Percentiles rank a stretch among this genome's conserved stretches.
Evolutionary conservation across 2,329 filamentous ascomycete species (phyloP).

Genomic region (Aspergillus sp.): DNA sequence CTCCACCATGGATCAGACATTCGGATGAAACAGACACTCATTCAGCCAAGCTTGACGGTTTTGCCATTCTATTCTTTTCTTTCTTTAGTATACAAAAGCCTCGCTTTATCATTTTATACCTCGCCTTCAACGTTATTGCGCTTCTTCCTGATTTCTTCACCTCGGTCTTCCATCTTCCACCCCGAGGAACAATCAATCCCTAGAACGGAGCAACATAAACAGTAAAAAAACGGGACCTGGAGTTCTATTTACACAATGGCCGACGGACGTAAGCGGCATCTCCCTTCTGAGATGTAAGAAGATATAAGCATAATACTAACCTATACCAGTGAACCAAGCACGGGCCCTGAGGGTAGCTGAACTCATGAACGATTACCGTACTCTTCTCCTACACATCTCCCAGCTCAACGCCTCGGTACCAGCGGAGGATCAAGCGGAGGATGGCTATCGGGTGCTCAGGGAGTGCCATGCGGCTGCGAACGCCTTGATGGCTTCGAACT

Average conservation of each 20-base stretch:
- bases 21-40: conserved; percentile 14
- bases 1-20: conserved; percentile 15
- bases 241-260: conserved; percentile 44
- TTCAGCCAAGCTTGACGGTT: conserved; percentile 1
- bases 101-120: neutral
- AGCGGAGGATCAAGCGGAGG: conserved; percentile 57
- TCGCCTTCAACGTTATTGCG: neutral
- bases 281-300: neutral
- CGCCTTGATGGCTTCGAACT: conserved; percentile 54
- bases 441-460: conserved; percentile 59
- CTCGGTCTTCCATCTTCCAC: neutral
- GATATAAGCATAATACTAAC: conserved; percentile 12
- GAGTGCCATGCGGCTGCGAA: conserved; percentile 58
- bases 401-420: conserved; percentile 53
- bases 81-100: neutral
- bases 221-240: neutral
- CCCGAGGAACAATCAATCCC: conserved; percentile 2
- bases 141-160: conserved; percentile 2
- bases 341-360: conserved; percentile 63
- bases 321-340: conserved; percentile 58
- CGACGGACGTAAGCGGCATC: conserved; percentile 53
- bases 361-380: conserved; percentile 65
- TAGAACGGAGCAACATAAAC: neutral
- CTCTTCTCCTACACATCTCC: conserved; percentile 59
- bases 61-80: conserved; percentile 7